phyloP scores from a whole-genome alignment of 2,329 filamentous ascomycete genomes.

The Penicillium sp. region DNA sequence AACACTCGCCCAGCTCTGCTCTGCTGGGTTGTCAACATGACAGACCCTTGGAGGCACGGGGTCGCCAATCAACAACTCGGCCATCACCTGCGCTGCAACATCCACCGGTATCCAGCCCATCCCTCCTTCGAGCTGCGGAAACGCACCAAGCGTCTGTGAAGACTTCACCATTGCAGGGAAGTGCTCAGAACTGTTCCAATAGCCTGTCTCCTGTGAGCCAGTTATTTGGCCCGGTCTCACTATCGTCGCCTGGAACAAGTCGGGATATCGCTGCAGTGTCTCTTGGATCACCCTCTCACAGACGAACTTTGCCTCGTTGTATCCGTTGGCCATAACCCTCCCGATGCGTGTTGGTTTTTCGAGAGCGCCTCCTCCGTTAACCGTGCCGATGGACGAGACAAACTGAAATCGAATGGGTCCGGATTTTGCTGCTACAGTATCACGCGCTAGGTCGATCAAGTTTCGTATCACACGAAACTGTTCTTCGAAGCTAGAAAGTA shows the following conservation, averaged over 20 bases:
- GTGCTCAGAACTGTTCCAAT: constrained; percentile 62
- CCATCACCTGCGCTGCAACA: constrained; percentile 39
- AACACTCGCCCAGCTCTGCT: constrained; percentile 49
- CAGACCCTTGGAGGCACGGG: constrained; percentile 41
- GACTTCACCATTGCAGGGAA: constrained; percentile 57
- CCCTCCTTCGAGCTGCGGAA: constrained; percentile 49
- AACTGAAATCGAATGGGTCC: constrained; percentile 41
- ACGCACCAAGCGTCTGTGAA: constrained; percentile 49
- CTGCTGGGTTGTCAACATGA: constrained; percentile 52
- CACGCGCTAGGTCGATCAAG: constrained; percentile 53
- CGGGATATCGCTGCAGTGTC: constrained; percentile 51
- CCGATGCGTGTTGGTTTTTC: constrained; percentile 50
- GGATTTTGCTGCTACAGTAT: constrained; percentile 27
- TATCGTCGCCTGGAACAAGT: constrained; percentile 49
- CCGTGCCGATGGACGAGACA: constrained; percentile 49
- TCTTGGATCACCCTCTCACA: constrained; percentile 58
- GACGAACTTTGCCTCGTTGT: constrained; percentile 58
- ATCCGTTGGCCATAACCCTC: constrained; percentile 52
- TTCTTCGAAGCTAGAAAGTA: constrained; percentile 27
- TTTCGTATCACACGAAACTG: constrained; percentile 54
- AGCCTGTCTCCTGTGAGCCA: constrained; percentile 55
- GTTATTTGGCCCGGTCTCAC: constrained; percentile 60
- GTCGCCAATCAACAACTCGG: constrained; percentile 38
- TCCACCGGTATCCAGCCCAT: constrained; percentile 57
- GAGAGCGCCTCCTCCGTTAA: constrained; percentile 45